Evolutionary conservation across 768 basidiomycete species (phyloP), one percentile per base, ranked within the genome.

Genomic region (Leccinum disarticulatum): DNA sequence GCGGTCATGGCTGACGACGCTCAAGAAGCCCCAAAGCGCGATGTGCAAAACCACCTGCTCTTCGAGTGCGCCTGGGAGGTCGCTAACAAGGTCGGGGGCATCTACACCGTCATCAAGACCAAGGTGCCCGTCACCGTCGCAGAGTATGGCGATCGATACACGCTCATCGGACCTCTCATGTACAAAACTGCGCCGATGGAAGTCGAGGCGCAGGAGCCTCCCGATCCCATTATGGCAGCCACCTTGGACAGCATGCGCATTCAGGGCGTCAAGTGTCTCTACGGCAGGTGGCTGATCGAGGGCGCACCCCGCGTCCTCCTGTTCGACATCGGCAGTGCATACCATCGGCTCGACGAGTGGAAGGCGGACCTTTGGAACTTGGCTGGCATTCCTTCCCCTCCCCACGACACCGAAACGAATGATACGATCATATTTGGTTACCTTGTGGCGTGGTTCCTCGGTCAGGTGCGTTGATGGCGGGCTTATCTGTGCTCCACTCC

Each of bases 101-200:
- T 98, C 76, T 98, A 98, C 83, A 98, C 96, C 64, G 96, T 99
- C 78, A 97, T 98, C 73, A 98, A 98, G 79, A 98, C 97, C 54
- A 99, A 99, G 73, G 95, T 97, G 58, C 97, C 97, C 56, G 93
- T 99, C 77, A 98, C 97, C 66, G 91, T 95, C 71, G 86, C 87
- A 57, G 97, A 98, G 76, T 98, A 90, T 77, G 95, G 92, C 69
- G 91, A 93, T 77, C 83, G 95, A 70, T 97, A 96, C 79, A 91
- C 88, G 66, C 87, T 99, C 73, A 92, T 99, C 69, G 97, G 97
- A 33, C 97, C 97, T n/a, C 86, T 99, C 63, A 91, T 88, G 53
- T 96, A 98, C 87, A 98, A 98, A 80, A 88, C 92, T 1, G 96
- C 96, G 0, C 95, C 96, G 51, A 95, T 99, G 94, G 97, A 99